Evolutionary conservation across 306 rosid genomes (phyloP), one percentile per base, ranked within the genome.

Genomic region (Cicer pinnatifidum): DNA sequence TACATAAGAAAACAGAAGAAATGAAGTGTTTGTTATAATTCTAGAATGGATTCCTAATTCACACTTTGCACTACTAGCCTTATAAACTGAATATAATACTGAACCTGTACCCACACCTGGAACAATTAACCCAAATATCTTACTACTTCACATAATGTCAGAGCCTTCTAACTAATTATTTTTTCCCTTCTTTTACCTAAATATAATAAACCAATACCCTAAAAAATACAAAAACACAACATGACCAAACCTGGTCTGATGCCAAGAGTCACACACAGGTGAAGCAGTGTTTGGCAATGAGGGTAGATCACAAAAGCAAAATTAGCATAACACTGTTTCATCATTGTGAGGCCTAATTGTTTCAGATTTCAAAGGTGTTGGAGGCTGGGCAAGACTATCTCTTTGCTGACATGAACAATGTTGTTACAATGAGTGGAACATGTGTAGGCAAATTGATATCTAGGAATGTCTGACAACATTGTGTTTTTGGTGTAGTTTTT

Each of bases 1-100:
- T 61, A 57, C 16, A 79, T 71, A 43, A 83, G 19, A 69, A 51
- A 39, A 57, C 47, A 15, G 50, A 41, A 45, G n/a, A 56, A 66
- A 66, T 48, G 38, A 63, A 62, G 37, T 11, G 35, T 70, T 11
- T 33, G 7, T 51, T 39, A 69, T 17, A 50, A 60, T 46, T 7
- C 64, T 35, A 59, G 39, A 60, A n/a, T 17, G 53, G 37, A 59
- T 23, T 59, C 35, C 60, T 20, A n/a, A 66, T 6, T 43, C 17
- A 66, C 11, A 10, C 53, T 65, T 44, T 0, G 53, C 19, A 65
- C 33, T 11, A 62, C 51, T 41, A 41, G 37, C 33, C 70, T 41
- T 19, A 19, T 65, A 43, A 39, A 19, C 37, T 11, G 19, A 44
- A 65, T 10, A 16, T 0, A 16, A 44, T 65, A 43, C 51, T 16